phyloP scores from a whole-genome alignment of 2,329 filamentous ascomycete genomes.

The Alternaria tenuissima region DNA sequence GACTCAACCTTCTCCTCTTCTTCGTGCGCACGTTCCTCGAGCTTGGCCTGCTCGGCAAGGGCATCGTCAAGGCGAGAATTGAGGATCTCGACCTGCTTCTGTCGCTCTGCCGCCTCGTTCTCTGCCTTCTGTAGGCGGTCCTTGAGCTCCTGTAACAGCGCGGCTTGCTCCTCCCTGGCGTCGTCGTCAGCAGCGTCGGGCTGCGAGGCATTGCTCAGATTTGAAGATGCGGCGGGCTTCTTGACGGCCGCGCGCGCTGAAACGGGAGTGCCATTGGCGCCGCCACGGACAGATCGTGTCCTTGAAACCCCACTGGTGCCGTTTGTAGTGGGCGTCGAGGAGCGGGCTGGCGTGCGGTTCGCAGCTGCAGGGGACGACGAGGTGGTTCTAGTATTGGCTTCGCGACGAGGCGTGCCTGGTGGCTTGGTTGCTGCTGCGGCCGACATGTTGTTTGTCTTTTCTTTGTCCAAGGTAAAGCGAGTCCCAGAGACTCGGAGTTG shows the following conservation, averaged over 20 bases:
- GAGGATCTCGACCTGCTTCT: constrained; percentile 84
- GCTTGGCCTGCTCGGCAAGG: constrained; percentile 78
- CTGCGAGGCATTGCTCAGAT: constrained; percentile 46
- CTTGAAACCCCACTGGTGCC: constrained; percentile 40
- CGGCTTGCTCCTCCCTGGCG: constrained; percentile 78
- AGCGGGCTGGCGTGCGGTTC: constrained; percentile 43
- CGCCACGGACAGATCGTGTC: constrained; percentile 44
- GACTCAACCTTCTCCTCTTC: constrained; percentile 83
- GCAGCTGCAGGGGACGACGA: constrained; percentile 44
- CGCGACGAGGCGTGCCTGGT: constrained; percentile 43
- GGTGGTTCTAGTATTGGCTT: constrained; percentile 29
- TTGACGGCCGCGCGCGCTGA: constrained; percentile 51
- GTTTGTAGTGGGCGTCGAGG: constrained; percentile 41
- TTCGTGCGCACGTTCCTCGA: constrained; percentile 90
- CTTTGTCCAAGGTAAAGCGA: constrained; percentile 15
- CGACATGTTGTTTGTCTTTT: constrained; percentile 37
- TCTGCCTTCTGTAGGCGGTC: constrained; percentile 84
- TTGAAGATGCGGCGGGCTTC: constrained; percentile 47
- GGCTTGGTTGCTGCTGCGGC: constrained; percentile 49
- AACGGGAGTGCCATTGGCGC: constrained; percentile 45
- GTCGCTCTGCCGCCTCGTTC: constrained; percentile 76
- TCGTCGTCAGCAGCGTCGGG: constrained; percentile 63
- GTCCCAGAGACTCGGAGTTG: constrained; percentile 17
- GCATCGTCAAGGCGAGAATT: constrained; percentile 88
- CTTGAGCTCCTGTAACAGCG: constrained; percentile 83